Conservation (phyloP, 805 yeast species). For the Pachysolen tannophilus region DNA sequence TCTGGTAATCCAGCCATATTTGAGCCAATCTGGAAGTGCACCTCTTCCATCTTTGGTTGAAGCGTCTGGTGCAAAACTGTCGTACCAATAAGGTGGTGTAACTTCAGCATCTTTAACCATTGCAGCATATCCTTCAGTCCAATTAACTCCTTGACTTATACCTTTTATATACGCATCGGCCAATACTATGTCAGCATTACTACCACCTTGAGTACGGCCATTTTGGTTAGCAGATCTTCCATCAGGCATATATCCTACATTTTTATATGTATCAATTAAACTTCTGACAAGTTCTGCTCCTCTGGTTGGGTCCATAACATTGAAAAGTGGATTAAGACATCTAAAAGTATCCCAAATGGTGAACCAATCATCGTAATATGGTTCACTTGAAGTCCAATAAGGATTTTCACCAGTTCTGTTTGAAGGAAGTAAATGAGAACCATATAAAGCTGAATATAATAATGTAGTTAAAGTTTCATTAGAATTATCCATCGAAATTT, state of each 20-base stretch:
- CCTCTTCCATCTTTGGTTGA: slow-evolving; percentile 26
- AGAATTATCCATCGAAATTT: slow-evolving; percentile 9
- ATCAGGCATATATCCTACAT: slow-evolving; percentile 29
- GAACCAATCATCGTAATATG: slow-evolving; percentile 29
- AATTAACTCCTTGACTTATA: slow-evolving; percentile 17
- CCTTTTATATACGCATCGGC: slow-evolving; percentile 28
- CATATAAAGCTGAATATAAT: slow-evolving; percentile 22
- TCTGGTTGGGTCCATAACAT: slow-evolving; percentile 20
- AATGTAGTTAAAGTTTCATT: slow-evolving; percentile 8
- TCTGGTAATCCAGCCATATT: slow-evolving; percentile 24
- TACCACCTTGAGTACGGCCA: slow-evolving; percentile 30
- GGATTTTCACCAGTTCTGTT: slow-evolving; percentile 26
- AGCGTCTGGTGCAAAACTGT: slow-evolving; percentile 21
- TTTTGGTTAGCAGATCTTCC: slow-evolving; percentile 28
- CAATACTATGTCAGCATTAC: slow-evolving; percentile 27
- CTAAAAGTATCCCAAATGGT: slow-evolving; percentile 33
- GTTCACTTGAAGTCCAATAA: slow-evolving; percentile 17
- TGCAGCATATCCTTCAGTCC: slow-evolving; percentile 24
- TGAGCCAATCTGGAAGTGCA: slow-evolving; percentile 26
- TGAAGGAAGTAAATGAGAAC: slow-evolving; percentile 23
- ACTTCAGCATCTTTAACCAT: slow-evolving; percentile 29
- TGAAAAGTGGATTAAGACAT: slow-evolving; percentile 23
- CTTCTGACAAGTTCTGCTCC: slow-evolving; percentile 22
- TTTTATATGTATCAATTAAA: slow-evolving; percentile 21
- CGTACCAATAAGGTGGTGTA: slow-evolving; percentile 21